Evolutionary conservation across 768 basidiomycete genomes (phyloP), one percentile per base, ranked within the genome.

Genomic region (Tricholoma sp.): DNA sequence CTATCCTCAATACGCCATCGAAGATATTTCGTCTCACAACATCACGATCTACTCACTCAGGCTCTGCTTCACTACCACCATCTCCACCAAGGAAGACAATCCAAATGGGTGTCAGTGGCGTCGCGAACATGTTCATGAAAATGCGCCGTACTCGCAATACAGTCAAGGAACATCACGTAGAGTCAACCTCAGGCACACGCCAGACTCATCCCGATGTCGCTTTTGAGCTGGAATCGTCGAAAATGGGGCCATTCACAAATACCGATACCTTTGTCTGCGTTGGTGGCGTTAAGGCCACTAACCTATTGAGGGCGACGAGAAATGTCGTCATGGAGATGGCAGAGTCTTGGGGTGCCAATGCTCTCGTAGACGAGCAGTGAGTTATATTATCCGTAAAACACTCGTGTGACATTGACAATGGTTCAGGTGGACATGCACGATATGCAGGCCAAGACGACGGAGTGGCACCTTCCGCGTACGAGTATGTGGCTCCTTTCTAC

Each of bases 321-420:
- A 68, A 72, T 2, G 69, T 72, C 41, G 66, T 89, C 54, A 63
- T 84, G 52, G 78, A 82, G 57, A 72, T 74, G 54, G 82, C 82
- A 13, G 70, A 74, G 52, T 60, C 64, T 8, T 59, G 80, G 17
- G 85, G 82, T 13, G 83, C 78, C 3, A 85, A 84, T 61, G 81
- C 80, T 1, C 75, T 91, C 53, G 78, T 85, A 2, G 82, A 89
- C 41, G 89, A 91, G 65, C 75, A 79, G 89, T 89, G 65, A 47
- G 87, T 82, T 29, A 1, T 33, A 31, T 45, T 42, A 41, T 41
- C 41, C 18, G 4, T 39, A 52, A 13, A 48, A 53, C 6, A 50
- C 20, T 50, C 60, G 62, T 55, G 64, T 41, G 1, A 18, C 51
- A 63, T 47, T 6, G 31, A 18, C 51, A 63, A 48, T 6, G 31